Evolutionary conservation across 2,329 filamentous ascomycete species (phyloP).

Genomic region (Incumbomyces delicatus): DNA sequence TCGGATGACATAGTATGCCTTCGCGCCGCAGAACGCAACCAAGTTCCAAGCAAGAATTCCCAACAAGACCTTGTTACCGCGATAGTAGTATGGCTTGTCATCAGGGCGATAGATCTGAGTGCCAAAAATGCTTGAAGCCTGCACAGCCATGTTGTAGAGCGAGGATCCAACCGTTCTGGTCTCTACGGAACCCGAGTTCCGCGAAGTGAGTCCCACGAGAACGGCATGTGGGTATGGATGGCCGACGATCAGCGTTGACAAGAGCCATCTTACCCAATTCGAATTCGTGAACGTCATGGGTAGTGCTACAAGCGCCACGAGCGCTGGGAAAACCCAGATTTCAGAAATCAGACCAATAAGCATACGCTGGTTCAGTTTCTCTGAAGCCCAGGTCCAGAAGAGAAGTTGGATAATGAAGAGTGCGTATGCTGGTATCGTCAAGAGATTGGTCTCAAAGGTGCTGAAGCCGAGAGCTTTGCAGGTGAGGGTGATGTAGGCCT

Average conservation of each 20-base stretch:
- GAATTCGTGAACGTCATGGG: conserved; percentile 29
- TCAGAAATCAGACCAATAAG: conserved; percentile 44
- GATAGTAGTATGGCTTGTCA: conserved; percentile 48
- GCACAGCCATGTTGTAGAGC: conserved; percentile 33
- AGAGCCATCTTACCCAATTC: conserved; percentile 41
- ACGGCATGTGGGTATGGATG: conserved; percentile 50
- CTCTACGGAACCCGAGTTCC: conserved; percentile 31
- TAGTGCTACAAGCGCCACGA: conserved; percentile 42
- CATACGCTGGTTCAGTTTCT: conserved; percentile 42
- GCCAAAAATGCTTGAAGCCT: conserved; percentile 26
- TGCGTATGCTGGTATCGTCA: conserved; percentile 50
- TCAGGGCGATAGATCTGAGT: conserved; percentile 38
- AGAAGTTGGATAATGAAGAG: conserved; percentile 43
- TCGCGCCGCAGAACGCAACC: conserved; percentile 38
- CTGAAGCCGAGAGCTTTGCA: conserved; percentile 33
- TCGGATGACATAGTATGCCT: conserved; percentile 31
- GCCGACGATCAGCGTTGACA: conserved; percentile 43
- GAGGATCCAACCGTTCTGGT: conserved; percentile 29
- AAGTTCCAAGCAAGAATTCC: conserved; percentile 42
- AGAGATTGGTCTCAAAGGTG: conserved; percentile 39
- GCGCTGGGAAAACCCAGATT: conserved; percentile 43
- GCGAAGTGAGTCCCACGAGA: conserved; percentile 32
- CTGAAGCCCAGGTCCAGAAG: conserved; percentile 42
- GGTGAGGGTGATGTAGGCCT: conserved; percentile 39
- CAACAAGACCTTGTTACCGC: conserved; percentile 49